Evolutionary conservation across 2,329 filamentous ascomycete species (phyloP).

Genomic region (Neonectria sp.): DNA sequence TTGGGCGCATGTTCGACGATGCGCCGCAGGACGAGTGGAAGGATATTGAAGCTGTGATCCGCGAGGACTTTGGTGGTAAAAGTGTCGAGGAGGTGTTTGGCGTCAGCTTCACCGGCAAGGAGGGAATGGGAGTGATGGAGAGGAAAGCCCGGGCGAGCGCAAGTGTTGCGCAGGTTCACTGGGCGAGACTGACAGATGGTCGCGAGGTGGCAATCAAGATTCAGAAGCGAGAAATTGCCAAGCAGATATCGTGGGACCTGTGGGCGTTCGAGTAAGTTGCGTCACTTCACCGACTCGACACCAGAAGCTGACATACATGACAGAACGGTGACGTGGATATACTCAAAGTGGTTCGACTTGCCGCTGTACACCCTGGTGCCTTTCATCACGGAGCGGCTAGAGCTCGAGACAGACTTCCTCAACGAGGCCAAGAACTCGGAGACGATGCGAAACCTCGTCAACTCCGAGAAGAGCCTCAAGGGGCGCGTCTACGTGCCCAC

Average conservation of each 20-base stretch:
- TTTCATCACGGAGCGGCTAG: constrained; percentile 92
- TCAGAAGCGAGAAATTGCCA: constrained; percentile 93
- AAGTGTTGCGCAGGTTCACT: constrained; percentile 97
- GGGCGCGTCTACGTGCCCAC: constrained; percentile 90
- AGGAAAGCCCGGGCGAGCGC: constrained; percentile 79
- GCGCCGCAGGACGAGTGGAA: constrained; percentile 93
- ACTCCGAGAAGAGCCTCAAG: constrained; percentile 80
- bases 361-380: constrained; percentile 92
- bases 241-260: constrained; percentile 93
- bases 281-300: neutral
- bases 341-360: constrained; percentile 92
- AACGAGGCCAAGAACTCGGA: constrained; percentile 93
- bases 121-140: constrained; percentile 77
- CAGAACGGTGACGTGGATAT: constrained; percentile 84
- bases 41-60: constrained; percentile 87
- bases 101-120: constrained; percentile 82
- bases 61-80: constrained; percentile 85
- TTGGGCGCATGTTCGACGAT: constrained; percentile 96
- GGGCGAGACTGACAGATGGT: constrained; percentile 88
- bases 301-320: constrained; percentile 31
- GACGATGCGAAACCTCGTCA: constrained; percentile 84
- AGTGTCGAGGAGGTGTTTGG: constrained; percentile 93
- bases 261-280: constrained; percentile 89
- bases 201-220: constrained; percentile 96
- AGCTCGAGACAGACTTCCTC: constrained; percentile 93